Conservation (phyloP, 1,284 basidiomycete genomes). For the Naganishia liquefaciens region DNA sequence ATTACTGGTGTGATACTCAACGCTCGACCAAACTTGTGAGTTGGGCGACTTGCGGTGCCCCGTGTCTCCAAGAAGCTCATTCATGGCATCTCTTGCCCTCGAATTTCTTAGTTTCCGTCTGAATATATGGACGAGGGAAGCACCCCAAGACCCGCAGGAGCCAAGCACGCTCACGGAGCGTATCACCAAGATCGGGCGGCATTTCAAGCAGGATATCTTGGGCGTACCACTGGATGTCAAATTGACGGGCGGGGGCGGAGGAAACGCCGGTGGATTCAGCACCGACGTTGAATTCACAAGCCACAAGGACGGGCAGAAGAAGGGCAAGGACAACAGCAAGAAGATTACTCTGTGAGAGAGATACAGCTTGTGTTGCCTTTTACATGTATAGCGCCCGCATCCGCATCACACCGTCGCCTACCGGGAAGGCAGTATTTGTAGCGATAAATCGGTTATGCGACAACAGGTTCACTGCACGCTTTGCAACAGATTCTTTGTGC, state of each 20-base stretch:
- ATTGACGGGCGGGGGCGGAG: slow-evolving; percentile 54
- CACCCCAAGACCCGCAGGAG: slow-evolving; percentile 59
- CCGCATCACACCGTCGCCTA: no score
- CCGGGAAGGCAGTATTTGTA: neutral
- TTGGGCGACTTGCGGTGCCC: slow-evolving; percentile 17
- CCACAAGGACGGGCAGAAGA: slow-evolving; percentile 94
- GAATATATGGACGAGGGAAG: slow-evolving; percentile 92
- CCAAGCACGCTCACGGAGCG: slow-evolving; percentile 62
- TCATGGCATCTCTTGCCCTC: neutral
- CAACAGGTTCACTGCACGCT: no score
- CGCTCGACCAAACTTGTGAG: slow-evolving; percentile 80
- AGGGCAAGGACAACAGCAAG: slow-evolving; percentile 76
- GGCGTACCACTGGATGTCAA: slow-evolving; percentile 74
- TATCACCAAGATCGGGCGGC: slow-evolving; percentile 71
- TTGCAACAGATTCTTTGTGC: no score
- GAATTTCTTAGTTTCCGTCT: slow-evolving; percentile 68
- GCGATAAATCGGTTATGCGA: neutral
- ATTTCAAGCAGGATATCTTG: slow-evolving; percentile 89
- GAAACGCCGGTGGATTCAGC: slow-evolving; percentile 65
- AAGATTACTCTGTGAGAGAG: slow-evolving; percentile 27
- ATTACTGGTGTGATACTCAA: slow-evolving; percentile 96
- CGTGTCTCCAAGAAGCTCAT: neutral
- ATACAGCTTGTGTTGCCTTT: no score
- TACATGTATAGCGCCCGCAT: no score
- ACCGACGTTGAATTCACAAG: slow-evolving; percentile 93